Percentiles rank a stretch among this genome's conserved stretches.
Evolutionary conservation across 768 basidiomycete species (phyloP).

Genomic region (Nidularia sp.): DNA sequence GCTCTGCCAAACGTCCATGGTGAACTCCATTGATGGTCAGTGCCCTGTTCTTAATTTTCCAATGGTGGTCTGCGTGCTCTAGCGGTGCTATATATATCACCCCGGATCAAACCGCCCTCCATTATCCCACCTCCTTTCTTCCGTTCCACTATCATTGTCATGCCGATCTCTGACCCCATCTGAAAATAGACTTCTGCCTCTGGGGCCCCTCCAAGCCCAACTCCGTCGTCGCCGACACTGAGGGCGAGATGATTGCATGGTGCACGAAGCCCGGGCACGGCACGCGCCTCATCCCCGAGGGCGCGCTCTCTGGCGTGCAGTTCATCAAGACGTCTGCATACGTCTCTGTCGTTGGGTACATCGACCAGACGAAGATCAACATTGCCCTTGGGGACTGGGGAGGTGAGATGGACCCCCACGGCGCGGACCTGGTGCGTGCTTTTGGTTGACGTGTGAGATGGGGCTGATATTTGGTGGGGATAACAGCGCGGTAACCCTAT

Average conservation of each 20-base stretch:
- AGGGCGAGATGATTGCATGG: conserved; percentile 72
- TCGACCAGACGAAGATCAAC: conserved; percentile 59
- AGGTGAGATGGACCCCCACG: conserved; percentile 77
- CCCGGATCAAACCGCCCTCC: no score
- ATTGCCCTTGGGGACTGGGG: conserved; percentile 52
- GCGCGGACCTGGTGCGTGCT: conserved; percentile 48
- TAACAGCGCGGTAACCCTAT: conserved; percentile 70
- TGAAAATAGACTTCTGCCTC: conserved; percentile 75
- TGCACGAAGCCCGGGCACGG: conserved; percentile 72
- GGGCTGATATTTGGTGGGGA: conserved; percentile 2
- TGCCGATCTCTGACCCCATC: no score
- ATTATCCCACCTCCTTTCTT: no score
- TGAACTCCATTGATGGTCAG: conserved; percentile 45
- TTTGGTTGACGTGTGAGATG: not conserved
- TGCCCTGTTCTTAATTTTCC: not conserved
- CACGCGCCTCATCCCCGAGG: conserved; percentile 67
- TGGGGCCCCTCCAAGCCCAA: conserved; percentile 55
- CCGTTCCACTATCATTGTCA: no score
- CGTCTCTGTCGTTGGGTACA: conserved; percentile 56
- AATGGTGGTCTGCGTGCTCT: no score
- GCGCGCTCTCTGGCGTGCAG: conserved; percentile 63
- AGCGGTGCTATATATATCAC: no score
- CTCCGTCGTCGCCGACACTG: conserved; percentile 57
- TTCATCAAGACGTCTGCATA: conserved; percentile 57
- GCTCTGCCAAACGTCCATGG: conserved; percentile 55